phyloP scores from a whole-genome alignment of 139 green algal genomes.

The Chloropicon primus region DNA sequence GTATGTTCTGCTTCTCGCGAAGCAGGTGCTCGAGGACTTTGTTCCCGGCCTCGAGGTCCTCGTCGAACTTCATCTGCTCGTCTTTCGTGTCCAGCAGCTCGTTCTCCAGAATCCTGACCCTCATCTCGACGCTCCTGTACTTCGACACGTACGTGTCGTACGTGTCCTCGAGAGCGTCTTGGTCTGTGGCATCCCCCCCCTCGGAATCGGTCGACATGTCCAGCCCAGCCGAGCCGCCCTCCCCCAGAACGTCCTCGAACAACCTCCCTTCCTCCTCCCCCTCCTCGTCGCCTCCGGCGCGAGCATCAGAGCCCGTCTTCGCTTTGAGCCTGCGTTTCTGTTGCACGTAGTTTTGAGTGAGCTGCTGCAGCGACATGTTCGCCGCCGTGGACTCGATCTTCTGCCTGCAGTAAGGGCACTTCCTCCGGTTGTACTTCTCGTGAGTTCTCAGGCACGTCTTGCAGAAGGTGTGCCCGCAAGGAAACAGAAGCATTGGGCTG shows the following conservation, averaged over 20 bases:
- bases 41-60: background rate
- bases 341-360: conserved; percentile 18
- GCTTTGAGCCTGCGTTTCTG: background rate
- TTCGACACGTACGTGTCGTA: background rate
- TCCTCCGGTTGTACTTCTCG: conserved; percentile 19
- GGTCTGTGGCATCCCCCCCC: background rate
- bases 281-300: too few species aligned
- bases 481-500: conserved; percentile 29
- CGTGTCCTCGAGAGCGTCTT: background rate
- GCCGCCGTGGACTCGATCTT: conserved; percentile 26
- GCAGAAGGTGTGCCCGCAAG: conserved; percentile 38
- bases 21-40: background rate
- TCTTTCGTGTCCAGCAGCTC: background rate
- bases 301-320: background rate
- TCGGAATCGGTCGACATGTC: too few species aligned
- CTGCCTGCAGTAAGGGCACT: conserved; percentile 29
- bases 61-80: background rate
- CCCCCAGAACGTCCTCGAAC: background rate
- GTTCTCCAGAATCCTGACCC: background rate
- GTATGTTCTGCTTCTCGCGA: background rate
- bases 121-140: background rate
- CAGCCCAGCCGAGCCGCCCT: background rate
- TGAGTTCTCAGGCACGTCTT: conserved; percentile 15
- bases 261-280: background rate
- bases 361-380: conserved; percentile 34